A percentile compares a stretch with the other conserved stretches of the same genome.
Conservation (phyloP, 108 stramenopile species). For the Parietichytrium sp. region DNA sequence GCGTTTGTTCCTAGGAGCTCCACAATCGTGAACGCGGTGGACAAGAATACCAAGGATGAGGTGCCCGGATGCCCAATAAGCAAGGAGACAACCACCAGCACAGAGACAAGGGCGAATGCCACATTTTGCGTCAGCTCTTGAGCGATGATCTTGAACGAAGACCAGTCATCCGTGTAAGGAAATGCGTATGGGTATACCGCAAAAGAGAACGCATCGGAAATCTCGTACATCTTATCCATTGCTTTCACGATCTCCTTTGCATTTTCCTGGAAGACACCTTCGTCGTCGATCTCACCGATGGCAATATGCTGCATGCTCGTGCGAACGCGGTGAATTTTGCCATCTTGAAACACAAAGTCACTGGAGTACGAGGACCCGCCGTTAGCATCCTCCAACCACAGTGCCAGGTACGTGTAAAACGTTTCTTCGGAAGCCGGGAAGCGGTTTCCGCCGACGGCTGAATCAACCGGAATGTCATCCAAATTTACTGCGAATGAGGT, state of each 20-base stretch:
- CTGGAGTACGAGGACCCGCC: not conserved
- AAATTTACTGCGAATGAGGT: not conserved
- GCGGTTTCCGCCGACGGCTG: not conserved
- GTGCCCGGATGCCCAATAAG: constrained; percentile 19
- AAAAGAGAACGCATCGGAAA: not conserved
- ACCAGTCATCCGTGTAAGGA: not conserved
- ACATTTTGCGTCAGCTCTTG: not conserved
- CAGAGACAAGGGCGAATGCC: not conserved
- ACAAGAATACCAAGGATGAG: constrained; percentile 7
- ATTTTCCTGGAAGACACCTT: constrained; percentile 23
- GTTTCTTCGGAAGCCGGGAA: not conserved
- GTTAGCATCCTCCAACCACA: not conserved
- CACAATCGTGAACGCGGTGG: not conserved
- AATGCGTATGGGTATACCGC: not conserved
- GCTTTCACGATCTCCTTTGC: constrained; percentile 11
- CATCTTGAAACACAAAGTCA: not conserved
- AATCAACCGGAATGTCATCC: not conserved
- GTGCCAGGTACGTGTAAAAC: constrained; percentile 29
- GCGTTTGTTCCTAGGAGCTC: constrained; percentile 41
- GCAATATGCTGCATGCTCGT: not conserved
- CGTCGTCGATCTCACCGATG: not conserved
- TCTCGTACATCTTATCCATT: constrained; percentile 30
- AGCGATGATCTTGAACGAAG: constrained; percentile 8
- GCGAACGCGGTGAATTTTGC: constrained; percentile 1
- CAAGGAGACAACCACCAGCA: not conserved